Percentiles rank a stretch among this genome's conserved stretches.
These are phyloP conservation scores for Leccinellum rugosiceps DNA, from an alignment of 768 basidiomycete species.

Conservation along the genomic window DNA sequence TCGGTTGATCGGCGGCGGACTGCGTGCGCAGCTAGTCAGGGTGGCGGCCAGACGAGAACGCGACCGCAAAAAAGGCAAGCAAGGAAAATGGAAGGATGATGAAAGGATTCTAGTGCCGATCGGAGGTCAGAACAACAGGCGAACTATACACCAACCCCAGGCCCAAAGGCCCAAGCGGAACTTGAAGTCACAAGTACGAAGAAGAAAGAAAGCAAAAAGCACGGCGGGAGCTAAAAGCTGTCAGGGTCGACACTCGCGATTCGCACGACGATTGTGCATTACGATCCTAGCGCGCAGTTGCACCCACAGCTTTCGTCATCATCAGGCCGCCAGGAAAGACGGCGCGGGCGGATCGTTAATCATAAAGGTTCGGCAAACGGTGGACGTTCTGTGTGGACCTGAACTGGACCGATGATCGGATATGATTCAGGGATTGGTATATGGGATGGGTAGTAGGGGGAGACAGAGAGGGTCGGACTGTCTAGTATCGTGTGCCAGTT, in stretches of 20 bases:
- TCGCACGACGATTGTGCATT: neutral
- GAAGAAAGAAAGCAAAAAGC: neutral
- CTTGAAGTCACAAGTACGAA: neutral
- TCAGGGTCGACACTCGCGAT: neutral
- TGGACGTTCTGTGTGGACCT: neutral
- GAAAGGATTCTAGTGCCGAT: neutral
- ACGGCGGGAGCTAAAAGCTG: neutral
- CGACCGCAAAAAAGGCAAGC: neutral
- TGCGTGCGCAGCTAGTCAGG: neutral
- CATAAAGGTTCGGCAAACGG: neutral
- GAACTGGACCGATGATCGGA: neutral
- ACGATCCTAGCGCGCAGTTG: neutral
- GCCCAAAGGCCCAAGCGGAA: no score
- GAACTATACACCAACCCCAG: neutral
- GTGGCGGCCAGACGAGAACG: neutral
- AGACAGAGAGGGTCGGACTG: no score
- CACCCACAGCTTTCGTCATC: neutral
- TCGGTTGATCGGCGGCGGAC: neutral
- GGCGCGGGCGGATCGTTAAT: neutral
- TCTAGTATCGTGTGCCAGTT: neutral
- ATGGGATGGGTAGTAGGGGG: no score
- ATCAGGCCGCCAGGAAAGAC: neutral
- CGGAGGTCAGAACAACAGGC: neutral
- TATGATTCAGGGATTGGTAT: neutral
- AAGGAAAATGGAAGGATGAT: neutral